phyloP scores from a whole-genome alignment of 768 basidiomycete species.

The Rhodotorula sphaerocarpa region DNA sequence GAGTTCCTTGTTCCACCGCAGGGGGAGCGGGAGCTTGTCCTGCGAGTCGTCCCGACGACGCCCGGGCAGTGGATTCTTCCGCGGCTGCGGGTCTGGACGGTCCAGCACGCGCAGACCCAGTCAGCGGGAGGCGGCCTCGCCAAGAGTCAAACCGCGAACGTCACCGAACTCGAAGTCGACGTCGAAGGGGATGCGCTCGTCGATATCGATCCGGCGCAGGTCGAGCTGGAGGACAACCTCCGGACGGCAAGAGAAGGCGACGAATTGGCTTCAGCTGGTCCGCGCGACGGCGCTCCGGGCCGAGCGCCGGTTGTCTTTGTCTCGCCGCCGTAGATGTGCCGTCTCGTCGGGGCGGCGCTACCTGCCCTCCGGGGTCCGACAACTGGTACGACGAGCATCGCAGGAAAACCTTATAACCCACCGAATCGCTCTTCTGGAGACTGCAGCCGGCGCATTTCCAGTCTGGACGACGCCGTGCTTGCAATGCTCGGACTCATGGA shows the following conservation, averaged over 20 bases:
- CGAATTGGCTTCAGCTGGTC: background rate
- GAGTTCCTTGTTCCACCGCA: constrained; percentile 68
- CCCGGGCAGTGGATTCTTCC: constrained; percentile 14
- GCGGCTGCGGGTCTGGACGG: constrained; percentile 17
- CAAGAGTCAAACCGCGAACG: background rate
- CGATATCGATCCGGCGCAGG: constrained; percentile 3
- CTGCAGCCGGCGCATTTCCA: no score
- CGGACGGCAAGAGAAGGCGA: constrained; percentile 8
- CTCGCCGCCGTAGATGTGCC: background rate
- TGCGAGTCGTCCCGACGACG: constrained; percentile 18
- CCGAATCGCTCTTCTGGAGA: no score
- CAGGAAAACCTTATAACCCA: no score
- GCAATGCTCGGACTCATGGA: no score
- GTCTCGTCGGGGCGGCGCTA: no score
- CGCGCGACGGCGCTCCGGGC: background rate
- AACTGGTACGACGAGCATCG: no score
- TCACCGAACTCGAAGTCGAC: constrained; percentile 18
- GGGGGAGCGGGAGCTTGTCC: constrained; percentile 14
- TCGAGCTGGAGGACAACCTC: constrained; percentile 8
- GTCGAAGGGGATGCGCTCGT: constrained; percentile 1
- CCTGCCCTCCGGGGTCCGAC: no score
- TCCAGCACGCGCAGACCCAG: background rate
- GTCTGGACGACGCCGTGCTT: no score
- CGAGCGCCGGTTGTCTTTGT: background rate
- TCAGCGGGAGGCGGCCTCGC: background rate